Conservation (phyloP, 1,284 basidiomycete species). For the Leccinum cinnamomeum region DNA sequence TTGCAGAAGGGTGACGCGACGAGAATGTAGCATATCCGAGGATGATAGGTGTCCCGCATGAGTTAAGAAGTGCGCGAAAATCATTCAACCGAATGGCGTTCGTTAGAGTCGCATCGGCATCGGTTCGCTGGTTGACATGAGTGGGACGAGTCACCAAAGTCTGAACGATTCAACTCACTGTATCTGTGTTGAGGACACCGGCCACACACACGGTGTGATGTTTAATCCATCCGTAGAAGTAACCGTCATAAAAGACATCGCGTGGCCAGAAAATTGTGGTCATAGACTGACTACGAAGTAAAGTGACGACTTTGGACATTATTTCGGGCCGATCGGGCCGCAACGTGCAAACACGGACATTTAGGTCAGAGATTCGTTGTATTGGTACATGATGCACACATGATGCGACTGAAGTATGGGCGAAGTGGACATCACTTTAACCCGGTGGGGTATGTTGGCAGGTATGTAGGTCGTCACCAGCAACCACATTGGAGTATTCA, state of each 20-base stretch:
- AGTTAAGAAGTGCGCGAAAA: constrained; percentile 4
- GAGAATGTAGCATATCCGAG: constrained; percentile 29
- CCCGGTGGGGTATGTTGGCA: not conserved
- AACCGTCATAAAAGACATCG: constrained; percentile 43
- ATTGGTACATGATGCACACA: not conserved
- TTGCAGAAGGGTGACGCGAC: constrained; percentile 4
- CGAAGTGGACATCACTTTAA: not conserved
- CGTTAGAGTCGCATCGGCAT: constrained; percentile 23
- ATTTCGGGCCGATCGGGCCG: constrained; percentile 18
- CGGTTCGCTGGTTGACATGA: constrained; percentile 18
- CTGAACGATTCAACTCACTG: constrained; percentile 31
- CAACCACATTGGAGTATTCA: not conserved
- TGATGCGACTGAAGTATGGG: not conserved
- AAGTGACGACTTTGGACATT: not conserved
- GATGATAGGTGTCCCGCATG: constrained; percentile 29
- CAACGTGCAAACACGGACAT: not conserved
- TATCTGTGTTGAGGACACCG: constrained; percentile 42
- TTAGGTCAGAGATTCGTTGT: not conserved
- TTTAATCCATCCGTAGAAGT: constrained; percentile 55
- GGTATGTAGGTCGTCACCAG: not conserved
- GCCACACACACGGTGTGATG: constrained; percentile 46
- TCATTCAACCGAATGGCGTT: constrained; percentile 13
- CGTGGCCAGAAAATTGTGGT: constrained; percentile 58
- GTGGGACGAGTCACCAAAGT: not conserved
- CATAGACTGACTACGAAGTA: constrained; percentile 19